Evolutionary conservation across 31 red algal genomes (phyloP), one percentile per base, ranked within the genome.

Genomic region (Porphyra umbilicalis): DNA sequence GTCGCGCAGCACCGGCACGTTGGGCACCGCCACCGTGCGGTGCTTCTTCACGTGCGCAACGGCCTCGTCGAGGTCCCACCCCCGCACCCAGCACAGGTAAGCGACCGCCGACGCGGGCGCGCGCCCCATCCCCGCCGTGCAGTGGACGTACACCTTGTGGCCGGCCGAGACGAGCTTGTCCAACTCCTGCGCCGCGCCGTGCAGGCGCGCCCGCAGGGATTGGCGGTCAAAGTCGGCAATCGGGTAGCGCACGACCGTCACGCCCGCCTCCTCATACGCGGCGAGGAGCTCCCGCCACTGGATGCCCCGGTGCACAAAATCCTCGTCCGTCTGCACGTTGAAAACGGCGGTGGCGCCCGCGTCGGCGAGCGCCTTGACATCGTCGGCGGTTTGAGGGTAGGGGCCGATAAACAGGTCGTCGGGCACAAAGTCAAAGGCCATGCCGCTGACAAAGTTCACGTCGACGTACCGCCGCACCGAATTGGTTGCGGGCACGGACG

Each of bases 301-400:
- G 25, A 96, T 89, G 29, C 75, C 83, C 15, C 94, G 89, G 85
- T 96, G 94, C 75, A 83, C 57, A 87, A 96, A 96, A 79, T 96
- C 94, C 86, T 96, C 94, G 84, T 96, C 89, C 14, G 94, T 96
- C 86, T 96, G 94, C 79, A 92, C 67, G 79, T 96, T 96, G 44
- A 96, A 82, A 20, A 96, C 94, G 32, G 86, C 94, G 33, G 94
- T 96, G 18, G 86, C 90, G 75, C 94, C 94, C 38, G 76, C 89
- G 0, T 81, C 79, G 75, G 83, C 86, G 39, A 96, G 82, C 38
- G 44, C 75, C 32, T 89, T 86, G 31, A 96, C 82, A 81, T 96
- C 89, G 11, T 83, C 86, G 67, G 34, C 67, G 16, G 85, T 86
- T 80, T 96, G 94, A 35, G 94, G 94, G 75, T 96, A 96, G 38